Base-by-base conservation (phyloP, 1,284 basidiomycete species). In the Ceratobasidium sp. region DNA sequence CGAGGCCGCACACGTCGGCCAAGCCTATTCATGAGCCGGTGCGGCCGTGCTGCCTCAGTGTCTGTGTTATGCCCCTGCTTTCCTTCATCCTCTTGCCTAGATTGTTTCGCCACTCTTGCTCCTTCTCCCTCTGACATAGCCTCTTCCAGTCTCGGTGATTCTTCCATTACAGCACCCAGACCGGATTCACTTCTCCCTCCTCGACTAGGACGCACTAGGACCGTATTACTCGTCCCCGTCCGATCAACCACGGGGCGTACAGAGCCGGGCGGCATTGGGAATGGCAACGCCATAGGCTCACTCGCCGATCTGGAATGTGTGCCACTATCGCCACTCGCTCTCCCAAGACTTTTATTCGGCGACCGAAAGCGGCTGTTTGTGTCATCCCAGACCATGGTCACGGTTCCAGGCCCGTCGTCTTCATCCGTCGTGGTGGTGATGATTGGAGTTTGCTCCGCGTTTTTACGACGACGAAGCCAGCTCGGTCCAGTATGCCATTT, bases 381-480 rank as follows among this genome's bases (percentile, higher is more conserved):
- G 52, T 69, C 65, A 26, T 69, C 28, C 65, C 65, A 69, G 16
- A 69, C 65, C 65, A 69, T 69, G 1, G 21, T 57, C 52, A 69
- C 46, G 12, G 50, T 57, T 1, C 5, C 36, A 12, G 65, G 36
- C 14, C 52, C 53, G 8, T 69, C 65, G 2, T 69, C 53, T 9
- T 67, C 64, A 18, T 55, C 53, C 18, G 53, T 55, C 2, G 50
- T 43, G 12, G 43, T 46, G 12, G 52, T 3, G n/a, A 26, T 34
- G 8, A 34, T 39, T 16, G 53, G 48, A 2, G 1, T 9, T 10
- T 52, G 32, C 12, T 23, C 62, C 26, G 18, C 52, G 18, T 32
- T 26, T 45, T 30, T 39, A 34, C 52, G 65, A 9, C 52, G 65
- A 28, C 28, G 52, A 28, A 69, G 52, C 65, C 65, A 69, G 18